Percentiles rank a stretch among this genome's conserved stretches.
Conservation (phyloP, 441 rosid species). For the Sinapis alba region DNA sequence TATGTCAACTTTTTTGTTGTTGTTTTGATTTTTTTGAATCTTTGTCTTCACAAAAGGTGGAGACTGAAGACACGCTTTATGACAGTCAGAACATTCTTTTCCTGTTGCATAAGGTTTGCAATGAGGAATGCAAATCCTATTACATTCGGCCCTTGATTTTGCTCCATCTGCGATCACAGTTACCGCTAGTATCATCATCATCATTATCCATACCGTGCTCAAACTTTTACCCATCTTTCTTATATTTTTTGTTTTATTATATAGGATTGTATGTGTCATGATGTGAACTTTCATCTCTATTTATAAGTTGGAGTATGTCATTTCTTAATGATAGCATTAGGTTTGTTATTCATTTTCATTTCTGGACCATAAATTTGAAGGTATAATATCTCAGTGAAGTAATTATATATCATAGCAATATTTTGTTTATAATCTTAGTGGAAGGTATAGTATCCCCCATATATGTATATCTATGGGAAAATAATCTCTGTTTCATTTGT, state of each 20-base stretch:
- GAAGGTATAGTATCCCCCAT: background rate
- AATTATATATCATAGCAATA: background rate
- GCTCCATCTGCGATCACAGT: background rate
- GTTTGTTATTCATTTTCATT: background rate
- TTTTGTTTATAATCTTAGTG: background rate
- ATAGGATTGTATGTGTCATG: background rate
- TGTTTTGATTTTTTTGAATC: background rate
- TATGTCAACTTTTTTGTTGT: background rate
- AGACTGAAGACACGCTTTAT: background rate
- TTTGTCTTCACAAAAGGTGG: background rate
- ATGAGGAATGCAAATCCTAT: background rate
- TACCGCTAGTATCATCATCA: background rate
- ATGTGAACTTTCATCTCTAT: background rate
- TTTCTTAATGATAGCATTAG: background rate
- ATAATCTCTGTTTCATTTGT: background rate
- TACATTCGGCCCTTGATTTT: slow-evolving; percentile 5
- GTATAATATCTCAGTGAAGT: background rate
- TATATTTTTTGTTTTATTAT: background rate
- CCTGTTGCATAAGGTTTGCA: background rate
- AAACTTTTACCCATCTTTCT: slow-evolving; percentile 8
- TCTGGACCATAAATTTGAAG: background rate
- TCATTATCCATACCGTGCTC: background rate
- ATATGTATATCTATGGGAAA: background rate
- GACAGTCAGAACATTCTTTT: background rate
- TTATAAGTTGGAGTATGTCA: background rate